Conservation (phyloP, 495 filamentous ascomycete genomes). For the Trypethelium eluteriae region DNA sequence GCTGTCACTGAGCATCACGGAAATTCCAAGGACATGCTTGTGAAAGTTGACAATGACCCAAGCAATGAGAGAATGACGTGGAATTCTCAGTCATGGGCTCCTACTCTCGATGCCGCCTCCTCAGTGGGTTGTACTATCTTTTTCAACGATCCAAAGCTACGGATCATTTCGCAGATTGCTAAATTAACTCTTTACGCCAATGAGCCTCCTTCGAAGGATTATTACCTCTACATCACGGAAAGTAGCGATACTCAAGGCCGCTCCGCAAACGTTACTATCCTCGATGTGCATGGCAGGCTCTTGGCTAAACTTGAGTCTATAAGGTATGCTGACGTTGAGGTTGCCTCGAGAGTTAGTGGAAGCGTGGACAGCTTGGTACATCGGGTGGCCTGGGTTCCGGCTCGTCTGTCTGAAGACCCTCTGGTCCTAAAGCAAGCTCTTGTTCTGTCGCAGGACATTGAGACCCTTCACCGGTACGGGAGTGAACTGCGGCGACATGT, state of each 20-base stretch:
- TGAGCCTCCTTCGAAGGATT: not conserved
- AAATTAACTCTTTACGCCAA: not conserved
- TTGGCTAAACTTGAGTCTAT: slow-evolving; percentile 22
- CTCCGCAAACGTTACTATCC: not conserved
- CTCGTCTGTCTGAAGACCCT: slow-evolving; percentile 25
- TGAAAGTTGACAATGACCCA: slow-evolving; percentile 32
- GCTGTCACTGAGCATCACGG: slow-evolving; percentile 38
- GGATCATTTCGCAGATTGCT: slow-evolving; percentile 33
- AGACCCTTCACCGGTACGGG: not conserved
- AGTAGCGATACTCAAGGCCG: not conserved
- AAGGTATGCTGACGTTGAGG: slow-evolving; percentile 40
- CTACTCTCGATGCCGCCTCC: slow-evolving; percentile 42
- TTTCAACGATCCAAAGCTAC: slow-evolving; percentile 36
- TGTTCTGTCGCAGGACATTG: not conserved
- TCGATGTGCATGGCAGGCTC: not conserved
- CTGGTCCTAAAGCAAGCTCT: slow-evolving; percentile 9
- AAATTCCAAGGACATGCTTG: slow-evolving; percentile 40
- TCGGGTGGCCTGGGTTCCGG: slow-evolving; percentile 36
- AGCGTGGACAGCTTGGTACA: slow-evolving; percentile 35
- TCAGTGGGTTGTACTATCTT: slow-evolving; percentile 44
- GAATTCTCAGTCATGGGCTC: slow-evolving; percentile 39
- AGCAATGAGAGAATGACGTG: slow-evolving; percentile 25
- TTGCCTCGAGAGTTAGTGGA: slow-evolving; percentile 27
- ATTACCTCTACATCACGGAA: not conserved
- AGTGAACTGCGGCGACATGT: not conserved